phyloP scores from a whole-genome alignment of 129 eudicot genomes.

The Sambucus nigra region DNA sequence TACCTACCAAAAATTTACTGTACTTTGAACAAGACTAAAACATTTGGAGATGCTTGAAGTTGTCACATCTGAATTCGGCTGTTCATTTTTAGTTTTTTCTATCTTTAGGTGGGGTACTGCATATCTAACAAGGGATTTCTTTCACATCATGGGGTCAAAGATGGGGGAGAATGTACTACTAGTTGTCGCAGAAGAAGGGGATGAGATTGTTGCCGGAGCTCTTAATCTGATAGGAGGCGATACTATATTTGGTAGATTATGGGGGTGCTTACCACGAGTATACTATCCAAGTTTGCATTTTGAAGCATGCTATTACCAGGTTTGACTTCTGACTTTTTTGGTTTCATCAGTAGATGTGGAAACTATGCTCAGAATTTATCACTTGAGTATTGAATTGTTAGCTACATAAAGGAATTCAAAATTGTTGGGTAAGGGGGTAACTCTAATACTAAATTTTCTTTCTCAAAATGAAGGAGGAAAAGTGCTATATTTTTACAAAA shows the following conservation, averaged over 20 bases:
- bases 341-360: background rate
- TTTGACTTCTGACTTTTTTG: constrained; percentile 9
- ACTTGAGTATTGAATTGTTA: background rate
- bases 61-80: background rate
- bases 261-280: constrained; percentile 90
- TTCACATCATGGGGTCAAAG: constrained; percentile 86
- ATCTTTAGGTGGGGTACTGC: constrained; percentile 85
- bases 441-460: no score
- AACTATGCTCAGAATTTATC: background rate
- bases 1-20: background rate
- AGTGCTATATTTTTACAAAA: no score
- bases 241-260: constrained; percentile 78
- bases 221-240: constrained; percentile 96
- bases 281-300: constrained; percentile 92
- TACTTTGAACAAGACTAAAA: background rate
- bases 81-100: background rate
- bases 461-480: no score
- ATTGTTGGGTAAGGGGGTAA: no score
- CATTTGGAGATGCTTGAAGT: constrained; percentile 4
- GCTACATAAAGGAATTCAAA: no score
- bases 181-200: constrained; percentile 77
- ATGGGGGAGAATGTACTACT: constrained; percentile 86
- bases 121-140: constrained; percentile 94
- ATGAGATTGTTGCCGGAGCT: constrained; percentile 84
- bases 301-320: constrained; percentile 99